Conservation (phyloP, 257 asterid genomes). For the Solanum commersonii region DNA sequence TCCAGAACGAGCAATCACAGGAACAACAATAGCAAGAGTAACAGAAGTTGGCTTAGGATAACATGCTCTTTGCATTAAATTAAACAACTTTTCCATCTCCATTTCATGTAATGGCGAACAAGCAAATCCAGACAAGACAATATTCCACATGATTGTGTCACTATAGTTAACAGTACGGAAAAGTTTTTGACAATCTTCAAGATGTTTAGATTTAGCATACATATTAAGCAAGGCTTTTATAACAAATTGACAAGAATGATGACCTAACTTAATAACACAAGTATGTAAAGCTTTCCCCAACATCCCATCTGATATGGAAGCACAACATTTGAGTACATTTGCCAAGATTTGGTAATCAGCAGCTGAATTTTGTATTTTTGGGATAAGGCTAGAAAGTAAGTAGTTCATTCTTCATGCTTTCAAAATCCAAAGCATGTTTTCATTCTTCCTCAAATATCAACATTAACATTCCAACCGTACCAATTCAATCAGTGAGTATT, state of each 20-base stretch:
- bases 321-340: constrained; percentile 55
- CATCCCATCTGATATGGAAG: constrained; percentile 19
- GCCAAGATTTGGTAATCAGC: constrained; percentile 37
- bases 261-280: constrained; percentile 53
- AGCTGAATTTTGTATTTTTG: constrained; percentile 16
- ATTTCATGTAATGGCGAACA: constrained; percentile 37
- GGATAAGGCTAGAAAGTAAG: constrained; percentile 20
- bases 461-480: not conserved
- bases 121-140: constrained; percentile 60
- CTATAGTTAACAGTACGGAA: constrained; percentile 25
- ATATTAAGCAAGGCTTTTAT: constrained; percentile 64
- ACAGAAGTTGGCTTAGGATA: constrained; percentile 46
- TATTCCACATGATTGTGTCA: constrained; percentile 75
- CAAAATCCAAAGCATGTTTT: too few species aligned
- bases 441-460: not conserved
- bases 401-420: constrained; percentile 22
- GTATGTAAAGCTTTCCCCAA: constrained; percentile 54
- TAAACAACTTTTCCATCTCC: constrained; percentile 37
- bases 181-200: constrained; percentile 45
- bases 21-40: constrained; percentile 62
- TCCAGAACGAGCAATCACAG: constrained; percentile 44
- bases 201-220: constrained; percentile 72
- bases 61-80: constrained; percentile 20
- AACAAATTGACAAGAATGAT: constrained; percentile 35
- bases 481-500: not conserved